Evolutionary conservation across 371 early-diverging fungal genomes (phyloP).

Genomic region (Dichotomocladium elegans): DNA sequence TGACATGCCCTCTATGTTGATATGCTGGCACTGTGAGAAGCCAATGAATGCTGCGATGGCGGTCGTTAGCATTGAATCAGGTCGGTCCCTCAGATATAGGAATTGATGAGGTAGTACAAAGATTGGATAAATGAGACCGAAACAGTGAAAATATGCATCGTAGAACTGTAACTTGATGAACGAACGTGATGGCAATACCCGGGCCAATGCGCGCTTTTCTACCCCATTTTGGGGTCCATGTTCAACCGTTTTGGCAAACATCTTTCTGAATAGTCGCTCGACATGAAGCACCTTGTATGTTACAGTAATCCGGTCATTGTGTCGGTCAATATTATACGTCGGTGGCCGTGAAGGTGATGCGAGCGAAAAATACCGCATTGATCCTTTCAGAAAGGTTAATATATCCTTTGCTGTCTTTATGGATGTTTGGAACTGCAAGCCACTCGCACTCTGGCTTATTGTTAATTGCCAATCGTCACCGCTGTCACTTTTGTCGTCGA

Average conservation of each 20-base stretch:
- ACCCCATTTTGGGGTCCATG: neutral
- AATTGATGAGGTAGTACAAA: conserved; percentile 21
- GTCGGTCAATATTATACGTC: conserved; percentile 19
- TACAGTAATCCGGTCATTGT: conserved; percentile 9
- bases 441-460: conserved; percentile 9
- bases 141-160: conserved; percentile 23
- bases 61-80: conserved; percentile 18
- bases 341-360: conserved; percentile 19
- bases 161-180: conserved; percentile 12
- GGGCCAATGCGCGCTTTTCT: neutral
- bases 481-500: conserved; percentile 1
- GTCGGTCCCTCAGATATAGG: conserved; percentile 15
- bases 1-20: conserved; percentile 6
- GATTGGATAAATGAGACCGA: conserved; percentile 15
- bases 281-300: conserved; percentile 26
- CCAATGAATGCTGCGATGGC: conserved; percentile 28
- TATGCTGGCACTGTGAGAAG: conserved; percentile 29
- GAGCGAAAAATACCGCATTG: conserved; percentile 22
- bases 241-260: conserved; percentile 16
- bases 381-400: conserved; percentile 15
- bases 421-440: conserved; percentile 25
- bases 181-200: neutral
- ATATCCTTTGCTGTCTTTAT: conserved; percentile 29
- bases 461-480: conserved; percentile 22
- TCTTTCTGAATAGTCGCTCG: conserved; percentile 23